These are phyloP conservation scores for Leptographium flavum DNA, from an alignment of 2,329 filamentous ascomycete species.

Conservation along the genomic window DNA sequence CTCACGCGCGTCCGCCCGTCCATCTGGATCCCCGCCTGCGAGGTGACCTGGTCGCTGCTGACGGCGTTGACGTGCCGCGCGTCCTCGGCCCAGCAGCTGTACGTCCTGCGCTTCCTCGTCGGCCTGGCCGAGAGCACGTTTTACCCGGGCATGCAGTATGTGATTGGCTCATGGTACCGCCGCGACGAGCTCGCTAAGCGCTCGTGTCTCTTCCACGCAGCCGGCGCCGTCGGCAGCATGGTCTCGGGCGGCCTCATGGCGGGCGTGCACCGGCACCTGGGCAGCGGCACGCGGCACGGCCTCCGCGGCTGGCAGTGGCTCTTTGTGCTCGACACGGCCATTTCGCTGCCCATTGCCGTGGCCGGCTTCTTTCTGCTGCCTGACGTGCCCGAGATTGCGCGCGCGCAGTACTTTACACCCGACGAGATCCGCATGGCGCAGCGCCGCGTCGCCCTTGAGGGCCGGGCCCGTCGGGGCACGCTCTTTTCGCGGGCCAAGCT, in stretches of 20 bases:
- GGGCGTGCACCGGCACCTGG: conserved; percentile 33
- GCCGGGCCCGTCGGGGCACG: conserved; percentile 25
- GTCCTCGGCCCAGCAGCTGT: conserved; percentile 21
- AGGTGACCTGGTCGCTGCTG: conserved; percentile 21
- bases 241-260: conserved; percentile 43
- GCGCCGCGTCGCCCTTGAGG: conserved; percentile 28
- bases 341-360: conserved; percentile 39
- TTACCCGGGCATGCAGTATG: conserved; percentile 26
- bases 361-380: conserved; percentile 33
- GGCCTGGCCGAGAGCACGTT: conserved; percentile 26
- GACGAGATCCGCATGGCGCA: conserved; percentile 24
- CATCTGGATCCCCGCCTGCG: conserved; percentile 27
- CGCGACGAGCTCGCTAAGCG: conserved; percentile 35
- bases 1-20: conserved; percentile 26
- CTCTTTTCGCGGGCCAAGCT: conserved; percentile 35
- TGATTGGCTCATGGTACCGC: conserved; percentile 31
- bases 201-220: conserved; percentile 30
- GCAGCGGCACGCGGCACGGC: conserved; percentile 19
- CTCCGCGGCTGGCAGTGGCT: conserved; percentile 40
- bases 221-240: conserved; percentile 37
- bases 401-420: conserved; percentile 22
- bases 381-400: conserved; percentile 24
- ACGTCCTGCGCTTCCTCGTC: conserved; percentile 27
- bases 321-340: conserved; percentile 43
- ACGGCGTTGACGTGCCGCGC: conserved; percentile 19